These are phyloP conservation scores for Prinsepia uniflora DNA, from an alignment of 306 rosid genomes.

Conservation along the genomic window DNA sequence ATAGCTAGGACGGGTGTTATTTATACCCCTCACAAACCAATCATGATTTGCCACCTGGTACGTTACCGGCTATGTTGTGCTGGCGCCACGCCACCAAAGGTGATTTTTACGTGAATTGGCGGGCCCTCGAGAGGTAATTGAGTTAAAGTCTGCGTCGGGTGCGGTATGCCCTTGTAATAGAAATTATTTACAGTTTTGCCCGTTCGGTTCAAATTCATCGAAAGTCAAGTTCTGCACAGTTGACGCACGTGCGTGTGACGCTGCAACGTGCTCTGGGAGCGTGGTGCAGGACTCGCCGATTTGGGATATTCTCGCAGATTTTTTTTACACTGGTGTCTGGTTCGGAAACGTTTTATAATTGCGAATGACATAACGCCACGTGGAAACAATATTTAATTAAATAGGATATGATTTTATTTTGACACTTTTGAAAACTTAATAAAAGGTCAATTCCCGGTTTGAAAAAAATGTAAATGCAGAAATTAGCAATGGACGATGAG, in stretches of 20 bases:
- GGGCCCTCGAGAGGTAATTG: slow-evolving; percentile 4
- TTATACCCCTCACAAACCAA: background rate
- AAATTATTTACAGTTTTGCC: background rate
- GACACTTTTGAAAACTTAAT: background rate
- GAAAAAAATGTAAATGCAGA: background rate
- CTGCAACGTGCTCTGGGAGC: background rate
- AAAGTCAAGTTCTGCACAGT: background rate
- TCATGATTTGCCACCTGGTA: background rate
- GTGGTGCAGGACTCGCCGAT: background rate
- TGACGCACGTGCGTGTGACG: slow-evolving; percentile 9
- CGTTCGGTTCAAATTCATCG: background rate
- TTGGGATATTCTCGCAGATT: background rate
- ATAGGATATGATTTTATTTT: background rate
- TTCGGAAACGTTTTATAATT: too few species aligned
- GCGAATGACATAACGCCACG: background rate
- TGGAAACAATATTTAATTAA: background rate
- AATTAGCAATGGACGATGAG: too few species aligned
- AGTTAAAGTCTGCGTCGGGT: background rate
- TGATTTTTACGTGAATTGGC: background rate
- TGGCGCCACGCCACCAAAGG: background rate
- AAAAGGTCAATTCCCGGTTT: too few species aligned
- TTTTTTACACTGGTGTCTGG: background rate
- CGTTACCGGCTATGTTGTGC: background rate
- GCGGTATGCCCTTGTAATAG: background rate
- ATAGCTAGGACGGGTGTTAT: background rate